phyloP scores from a whole-genome alignment of 495 filamentous ascomycete genomes.

The Neurospora sp. region DNA sequence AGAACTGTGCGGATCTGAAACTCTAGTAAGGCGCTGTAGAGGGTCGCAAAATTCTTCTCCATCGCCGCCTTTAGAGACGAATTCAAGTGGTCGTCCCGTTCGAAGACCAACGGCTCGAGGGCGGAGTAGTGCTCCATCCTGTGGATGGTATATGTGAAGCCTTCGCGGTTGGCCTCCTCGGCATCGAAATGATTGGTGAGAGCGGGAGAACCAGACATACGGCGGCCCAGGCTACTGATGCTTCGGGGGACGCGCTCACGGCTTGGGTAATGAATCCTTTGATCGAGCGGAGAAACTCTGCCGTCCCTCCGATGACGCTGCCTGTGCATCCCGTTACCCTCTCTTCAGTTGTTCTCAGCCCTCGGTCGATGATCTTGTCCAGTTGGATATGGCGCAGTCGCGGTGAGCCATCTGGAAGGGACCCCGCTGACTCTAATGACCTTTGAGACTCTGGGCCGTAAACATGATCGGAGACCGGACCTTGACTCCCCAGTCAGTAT shows the following conservation, averaged over 20 bases:
- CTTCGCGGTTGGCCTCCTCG: constrained; percentile 14
- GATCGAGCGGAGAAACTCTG: constrained; percentile 5
- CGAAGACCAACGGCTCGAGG: constrained; percentile 8
- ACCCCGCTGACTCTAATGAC: background rate
- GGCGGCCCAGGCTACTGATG: constrained; percentile 17
- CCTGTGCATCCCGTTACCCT: rapidly evolving
- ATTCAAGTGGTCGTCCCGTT: background rate
- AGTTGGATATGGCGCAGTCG: background rate
- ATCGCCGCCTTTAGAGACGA: background rate
- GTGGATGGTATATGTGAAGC: constrained; percentile 17
- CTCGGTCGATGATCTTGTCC: constrained; percentile 2
- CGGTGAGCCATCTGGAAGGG: background rate
- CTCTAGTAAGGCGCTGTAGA: background rate
- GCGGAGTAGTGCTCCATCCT: constrained; percentile 16
- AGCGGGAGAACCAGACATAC: constrained; percentile 16
- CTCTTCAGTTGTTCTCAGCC: constrained; percentile 7
- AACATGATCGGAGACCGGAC: background rate
- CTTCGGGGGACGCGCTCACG: constrained; percentile 14
- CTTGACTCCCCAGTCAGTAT: background rate
- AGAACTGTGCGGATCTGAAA: background rate
- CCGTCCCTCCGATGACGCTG: background rate
- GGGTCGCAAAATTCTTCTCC: background rate
- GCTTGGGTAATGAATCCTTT: constrained; percentile 13
- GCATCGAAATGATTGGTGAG: constrained; percentile 16
- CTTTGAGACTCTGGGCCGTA: background rate